Conservation (phyloP, 1,139 yeast genomes). For the Saccharomyces pastorianus region DNA sequence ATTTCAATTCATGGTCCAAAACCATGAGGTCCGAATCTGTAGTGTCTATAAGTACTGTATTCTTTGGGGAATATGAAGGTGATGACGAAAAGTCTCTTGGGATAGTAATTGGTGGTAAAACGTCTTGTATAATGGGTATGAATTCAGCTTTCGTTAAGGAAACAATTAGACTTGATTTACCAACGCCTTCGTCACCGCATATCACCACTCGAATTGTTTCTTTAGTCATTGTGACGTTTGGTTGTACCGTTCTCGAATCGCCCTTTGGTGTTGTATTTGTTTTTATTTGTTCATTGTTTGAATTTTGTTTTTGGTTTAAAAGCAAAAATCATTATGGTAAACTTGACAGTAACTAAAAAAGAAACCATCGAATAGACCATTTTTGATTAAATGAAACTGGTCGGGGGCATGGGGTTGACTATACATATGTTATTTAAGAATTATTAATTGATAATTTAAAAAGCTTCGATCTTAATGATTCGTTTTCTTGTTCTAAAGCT, state of each 20-base stretch:
- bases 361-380: background rate
- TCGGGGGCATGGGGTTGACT: background rate
- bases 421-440: background rate
- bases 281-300: background rate
- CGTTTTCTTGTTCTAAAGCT: slow-evolving; percentile 51
- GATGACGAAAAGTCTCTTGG: slow-evolving; percentile 56
- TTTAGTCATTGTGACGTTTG: slow-evolving; percentile 32
- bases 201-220: slow-evolving; percentile 68
- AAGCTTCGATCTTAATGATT: slow-evolving; percentile 28
- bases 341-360: background rate
- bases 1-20: slow-evolving; percentile 66
- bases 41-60: slow-evolving; percentile 75
- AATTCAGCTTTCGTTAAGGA: slow-evolving; percentile 73
- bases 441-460: background rate
- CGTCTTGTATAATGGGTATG: slow-evolving; percentile 65
- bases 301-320: background rate
- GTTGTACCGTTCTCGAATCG: background rate
- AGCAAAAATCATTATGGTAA: background rate
- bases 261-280: background rate
- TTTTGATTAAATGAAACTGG: background rate
- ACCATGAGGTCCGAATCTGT: slow-evolving; percentile 52
- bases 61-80: slow-evolving; percentile 48
- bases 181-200: slow-evolving; percentile 94
- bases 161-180: slow-evolving; percentile 68
- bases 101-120: slow-evolving; percentile 76